A percentile compares a stretch with the other conserved stretches of the same genome.
Evolutionary conservation across 78 protist genomes (phyloP).

Genomic region (Dictyostelium brefeldianum): DNA sequence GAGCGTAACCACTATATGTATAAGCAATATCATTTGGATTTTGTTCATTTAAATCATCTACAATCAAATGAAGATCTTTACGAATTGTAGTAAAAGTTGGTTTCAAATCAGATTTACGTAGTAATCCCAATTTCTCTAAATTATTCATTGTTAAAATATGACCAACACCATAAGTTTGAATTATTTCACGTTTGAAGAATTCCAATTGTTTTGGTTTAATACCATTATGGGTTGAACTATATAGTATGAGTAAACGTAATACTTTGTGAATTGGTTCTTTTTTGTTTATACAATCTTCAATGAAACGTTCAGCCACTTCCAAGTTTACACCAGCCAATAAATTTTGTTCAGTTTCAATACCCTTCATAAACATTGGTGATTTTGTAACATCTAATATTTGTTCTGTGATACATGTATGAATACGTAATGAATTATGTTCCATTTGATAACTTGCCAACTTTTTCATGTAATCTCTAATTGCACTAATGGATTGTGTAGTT

Average conservation of each 20-base stretch:
- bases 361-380: constrained; percentile 18
- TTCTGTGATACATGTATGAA: constrained; percentile 58
- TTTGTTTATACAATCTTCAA: constrained; percentile 84
- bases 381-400: constrained; percentile 18
- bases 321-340: constrained; percentile 9
- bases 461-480: constrained; percentile 76
- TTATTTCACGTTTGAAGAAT: constrained; percentile 39
- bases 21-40: constrained; percentile 80
- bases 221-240: constrained; percentile 82
- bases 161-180: constrained; percentile 69
- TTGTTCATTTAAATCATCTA: constrained; percentile 82
- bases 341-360: constrained; percentile 78
- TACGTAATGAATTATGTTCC: constrained; percentile 19
- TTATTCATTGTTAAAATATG: background rate
- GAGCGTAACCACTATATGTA: constrained; percentile 92
- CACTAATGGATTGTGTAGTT: constrained; percentile 23
- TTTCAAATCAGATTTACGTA: constrained; percentile 23
- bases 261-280: constrained; percentile 84
- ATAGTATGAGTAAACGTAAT: constrained; percentile 87
- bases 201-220: constrained; percentile 75
- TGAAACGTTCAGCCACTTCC: constrained; percentile 27
- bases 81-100: background rate
- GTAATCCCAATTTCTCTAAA: constrained; percentile 25
- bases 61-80: constrained; percentile 55
- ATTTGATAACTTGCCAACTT: constrained; percentile 63